Evolutionary conservation across 2,329 filamentous ascomycete species (phyloP), one percentile per base, ranked within the genome.

Genomic region (Arthrinium phaeospermum): DNA sequence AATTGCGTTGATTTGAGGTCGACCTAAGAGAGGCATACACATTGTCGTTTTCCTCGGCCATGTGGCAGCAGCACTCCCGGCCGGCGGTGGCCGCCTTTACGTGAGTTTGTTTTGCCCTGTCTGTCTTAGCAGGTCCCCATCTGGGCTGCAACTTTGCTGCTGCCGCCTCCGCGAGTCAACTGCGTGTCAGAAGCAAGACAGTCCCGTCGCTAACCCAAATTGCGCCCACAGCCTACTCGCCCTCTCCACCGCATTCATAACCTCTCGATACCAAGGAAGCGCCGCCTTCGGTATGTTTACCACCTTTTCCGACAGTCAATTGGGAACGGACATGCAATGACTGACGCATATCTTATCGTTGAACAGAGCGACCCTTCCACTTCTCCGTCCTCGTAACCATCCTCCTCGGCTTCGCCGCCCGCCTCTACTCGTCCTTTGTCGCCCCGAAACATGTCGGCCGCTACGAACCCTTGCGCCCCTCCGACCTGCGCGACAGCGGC

Each of bases 221-320:
- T 64, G 34, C 57, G 19, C 30, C 57, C 34, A 44, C 57, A 80
- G 78, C 53, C 71, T 76, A 68, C 73, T 79, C 41, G 61, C 73
- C 47, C 34, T 76, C 16, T 76, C 75, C 70, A 75, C 71, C 16
- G 72, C 77, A 30, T 77, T 79, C 71, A 71, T 82, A 71, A 80
- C 79, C 30, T 78, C 76, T 19, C 77, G 81, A 72, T 83, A 80
- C 72, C 79, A 80, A 71, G 78, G 73, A 70, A 82, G 81, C 73
- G 80, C 81, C 53, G 80, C 81, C 24, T 83, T 82, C 73, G 81
- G 81, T 83, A 81, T 74, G 76, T 68, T 68, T 69, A 69, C 46
- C 45, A 67, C 67, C 22, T 30, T 12, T 13, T 30, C 53, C 13
- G 34, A 44, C 24, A 45, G 13, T 13, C 53, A 37, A 37, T 37